Evolutionary conservation across 2,329 filamentous ascomycete species (phyloP), one percentile per base, ranked within the genome.

Genomic region (Monosporascus sp.): DNA sequence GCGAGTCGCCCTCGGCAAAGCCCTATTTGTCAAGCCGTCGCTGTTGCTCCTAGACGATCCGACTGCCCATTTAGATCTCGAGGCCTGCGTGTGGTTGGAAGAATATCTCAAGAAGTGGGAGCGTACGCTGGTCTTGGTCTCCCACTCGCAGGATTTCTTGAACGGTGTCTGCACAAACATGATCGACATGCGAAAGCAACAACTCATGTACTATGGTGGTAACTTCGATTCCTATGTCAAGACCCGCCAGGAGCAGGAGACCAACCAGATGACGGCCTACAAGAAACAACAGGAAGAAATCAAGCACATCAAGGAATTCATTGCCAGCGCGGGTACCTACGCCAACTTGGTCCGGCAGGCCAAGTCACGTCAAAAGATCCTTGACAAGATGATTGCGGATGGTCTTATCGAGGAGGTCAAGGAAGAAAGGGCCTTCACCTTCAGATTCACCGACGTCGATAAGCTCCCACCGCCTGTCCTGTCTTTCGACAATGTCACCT

Each of bases 31-130:
- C 76, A 96, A 95, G 83, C 94, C 95, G 37, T 94, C 91, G 18
- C 82, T 99, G 53, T 85, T 99, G 49, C 83, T 99, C 61, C 91
- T 99, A 66, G 94, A 99, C 71, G 94, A 99, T 79, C 94, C 94
- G 44, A 99, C 94, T 60, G 94, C 94, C 68, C 94, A 99, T 84
- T 89, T 99, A 84, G 94, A 99, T 80, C 83, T 99, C 65, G 94
- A 99, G 75, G 94, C 95, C 63, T 99, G 94, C 71, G 94, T 99
- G 85, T 99, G 94, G 94, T 81, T 99, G 55, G 95, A 99, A 78
- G 94, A 99, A 77, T 99, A 99, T 76, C 75, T 99, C 66, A 97
- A 97, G 85, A 97, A 97, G 80, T 99, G 94, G 94, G 92, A 97
- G 60, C 90, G 91, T 66, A 99, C 95, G 18, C 83, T 99, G 38